phyloP scores from a whole-genome alignment of 2,329 filamentous ascomycete species.

The Coniosporium tulheliwenetii region DNA sequence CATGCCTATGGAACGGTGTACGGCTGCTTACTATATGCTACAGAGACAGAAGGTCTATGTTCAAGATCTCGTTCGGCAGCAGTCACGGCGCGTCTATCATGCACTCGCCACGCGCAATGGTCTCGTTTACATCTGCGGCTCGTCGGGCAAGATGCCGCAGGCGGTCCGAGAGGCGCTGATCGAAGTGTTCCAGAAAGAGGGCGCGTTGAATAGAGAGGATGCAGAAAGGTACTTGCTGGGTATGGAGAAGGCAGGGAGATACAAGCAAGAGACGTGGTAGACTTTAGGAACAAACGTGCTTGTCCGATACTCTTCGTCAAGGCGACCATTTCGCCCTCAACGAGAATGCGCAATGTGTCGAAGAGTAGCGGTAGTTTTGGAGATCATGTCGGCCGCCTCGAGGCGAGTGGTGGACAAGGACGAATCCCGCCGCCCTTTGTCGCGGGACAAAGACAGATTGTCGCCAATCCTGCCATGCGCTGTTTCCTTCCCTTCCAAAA shows the following conservation, averaged over 20 bases:
- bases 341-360: too few relatives aligned
- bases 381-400: too few relatives aligned
- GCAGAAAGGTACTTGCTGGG: constrained; percentile 39
- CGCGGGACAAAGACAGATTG: too few relatives aligned
- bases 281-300: too few relatives aligned
- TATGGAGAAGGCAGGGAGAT: constrained; percentile 47
- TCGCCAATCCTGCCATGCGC: too few relatives aligned
- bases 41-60: constrained; percentile 47
- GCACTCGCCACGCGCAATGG: constrained; percentile 36
- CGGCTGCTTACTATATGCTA: constrained; percentile 1
- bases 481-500: too few relatives aligned
- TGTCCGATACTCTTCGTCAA: too few relatives aligned
- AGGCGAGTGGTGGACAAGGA: too few relatives aligned
- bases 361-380: too few relatives aligned
- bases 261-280: constrained; percentile 58
- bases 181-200: constrained; percentile 38
- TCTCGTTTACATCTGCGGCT: constrained; percentile 42
- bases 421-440: too few relatives aligned
- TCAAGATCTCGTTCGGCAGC: constrained; percentile 43
- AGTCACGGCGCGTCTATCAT: constrained; percentile 32
- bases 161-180: constrained; percentile 50
- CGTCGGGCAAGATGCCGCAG: constrained; percentile 56
- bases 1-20: background rate
- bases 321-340: too few relatives aligned
- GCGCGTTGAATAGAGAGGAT: constrained; percentile 23